phyloP scores from a whole-genome alignment of 345 rosid genomes.

The Citrus medica region DNA sequence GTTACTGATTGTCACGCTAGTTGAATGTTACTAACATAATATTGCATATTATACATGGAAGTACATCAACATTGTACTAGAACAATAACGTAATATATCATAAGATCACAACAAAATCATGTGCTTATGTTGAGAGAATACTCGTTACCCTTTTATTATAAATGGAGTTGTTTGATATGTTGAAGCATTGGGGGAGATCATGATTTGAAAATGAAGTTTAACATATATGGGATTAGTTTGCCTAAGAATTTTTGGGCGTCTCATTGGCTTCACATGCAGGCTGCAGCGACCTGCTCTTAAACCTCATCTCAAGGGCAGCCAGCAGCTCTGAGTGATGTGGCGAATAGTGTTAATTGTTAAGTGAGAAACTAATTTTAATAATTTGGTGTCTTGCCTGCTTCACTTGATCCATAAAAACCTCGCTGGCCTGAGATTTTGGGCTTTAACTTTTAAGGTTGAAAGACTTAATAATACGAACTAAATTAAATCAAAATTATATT shows the following conservation, averaged over 20 bases:
- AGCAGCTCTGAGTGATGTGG: not conserved
- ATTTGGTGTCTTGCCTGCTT: too few species aligned
- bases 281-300: not conserved
- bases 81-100: too few species aligned
- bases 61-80: too few species aligned
- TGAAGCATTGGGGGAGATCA: not conserved
- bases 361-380: not conserved
- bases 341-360: not conserved
- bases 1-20: too few species aligned
- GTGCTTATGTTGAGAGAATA: too few species aligned
- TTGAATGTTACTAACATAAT: too few species aligned
- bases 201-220: not conserved
- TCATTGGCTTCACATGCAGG: not conserved
- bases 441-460: not conserved
- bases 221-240: not conserved
- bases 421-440: too few species aligned
- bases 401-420: too few species aligned
- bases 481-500: too few species aligned
- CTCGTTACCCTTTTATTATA: not conserved
- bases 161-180: not conserved
- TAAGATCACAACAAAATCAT: too few species aligned
- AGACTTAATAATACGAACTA: not conserved
- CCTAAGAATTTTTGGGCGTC: not conserved
- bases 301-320: not conserved
- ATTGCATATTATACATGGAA: too few species aligned